Conservation (phyloP, 2,329 filamentous ascomycete species). For the Cercospora sesami region DNA sequence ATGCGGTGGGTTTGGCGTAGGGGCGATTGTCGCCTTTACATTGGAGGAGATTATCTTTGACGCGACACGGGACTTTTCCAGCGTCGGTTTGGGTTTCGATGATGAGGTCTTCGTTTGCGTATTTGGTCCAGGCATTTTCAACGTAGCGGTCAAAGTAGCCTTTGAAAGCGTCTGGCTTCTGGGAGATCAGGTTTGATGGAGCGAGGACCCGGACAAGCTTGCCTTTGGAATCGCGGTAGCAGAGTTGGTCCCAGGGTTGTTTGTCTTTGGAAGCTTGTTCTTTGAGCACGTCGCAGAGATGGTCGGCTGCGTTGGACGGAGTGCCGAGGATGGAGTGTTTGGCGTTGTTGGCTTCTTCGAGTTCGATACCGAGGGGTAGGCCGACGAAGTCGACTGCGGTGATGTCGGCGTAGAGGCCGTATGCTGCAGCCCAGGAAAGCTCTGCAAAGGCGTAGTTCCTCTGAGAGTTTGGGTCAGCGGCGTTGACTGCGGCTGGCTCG, state of each 20-base stretch:
- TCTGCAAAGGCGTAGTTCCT: constrained; percentile 48
- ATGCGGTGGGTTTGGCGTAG: constrained; percentile 59
- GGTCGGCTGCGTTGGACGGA: constrained; percentile 55
- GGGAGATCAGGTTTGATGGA: constrained; percentile 46
- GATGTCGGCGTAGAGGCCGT: constrained; percentile 49
- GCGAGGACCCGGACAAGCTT: constrained; percentile 46
- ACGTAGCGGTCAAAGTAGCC: constrained; percentile 56
- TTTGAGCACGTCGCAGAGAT: constrained; percentile 55
- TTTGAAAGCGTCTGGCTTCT: constrained; percentile 48
- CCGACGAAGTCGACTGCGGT: constrained; percentile 40
- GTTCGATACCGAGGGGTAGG: constrained; percentile 53
- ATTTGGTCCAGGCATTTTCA: constrained; percentile 52
- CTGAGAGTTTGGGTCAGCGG: constrained; percentile 44
- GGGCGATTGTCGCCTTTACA: constrained; percentile 41
- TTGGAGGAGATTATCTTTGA: constrained; percentile 47
- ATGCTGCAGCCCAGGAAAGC: constrained; percentile 47
- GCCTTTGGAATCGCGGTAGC: constrained; percentile 44
- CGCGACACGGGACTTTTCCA: constrained; percentile 57
- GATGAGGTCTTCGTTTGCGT: constrained; percentile 48
- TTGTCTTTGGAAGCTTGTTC: constrained; percentile 57
- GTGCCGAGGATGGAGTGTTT: constrained; percentile 59
- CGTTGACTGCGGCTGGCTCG: constrained; percentile 49
- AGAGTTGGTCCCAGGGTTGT: constrained; percentile 61
- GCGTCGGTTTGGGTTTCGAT: constrained; percentile 64
- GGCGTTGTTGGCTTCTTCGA: constrained; percentile 50